Evolutionary conservation across 495 filamentous ascomycete species (phyloP).

Genomic region (Barbatosphaeria neglecta): DNA sequence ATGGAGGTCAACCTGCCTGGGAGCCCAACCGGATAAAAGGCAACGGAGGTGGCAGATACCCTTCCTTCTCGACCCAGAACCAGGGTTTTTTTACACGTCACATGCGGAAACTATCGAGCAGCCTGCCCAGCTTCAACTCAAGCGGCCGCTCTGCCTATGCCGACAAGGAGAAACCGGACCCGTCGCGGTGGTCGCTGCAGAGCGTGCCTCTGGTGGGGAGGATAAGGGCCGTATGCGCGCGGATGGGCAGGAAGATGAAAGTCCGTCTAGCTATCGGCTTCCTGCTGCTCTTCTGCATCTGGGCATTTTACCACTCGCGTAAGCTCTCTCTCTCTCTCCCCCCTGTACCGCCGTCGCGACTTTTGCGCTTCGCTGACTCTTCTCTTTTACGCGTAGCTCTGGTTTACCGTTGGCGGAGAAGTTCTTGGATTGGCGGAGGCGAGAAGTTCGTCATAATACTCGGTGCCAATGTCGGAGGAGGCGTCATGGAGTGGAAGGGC

Average conservation of each 20-base stretch:
- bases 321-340: conserved; percentile 19
- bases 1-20: conserved; percentile 60
- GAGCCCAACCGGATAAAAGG: conserved; percentile 70
- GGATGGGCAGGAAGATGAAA: conserved; percentile 39
- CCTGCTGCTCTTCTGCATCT: conserved; percentile 47
- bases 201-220: conserved; percentile 28
- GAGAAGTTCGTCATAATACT: conserved; percentile 89
- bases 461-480: conserved; percentile 86
- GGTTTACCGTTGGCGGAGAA: conserved; percentile 36
- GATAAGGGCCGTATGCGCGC: conserved; percentile 19
- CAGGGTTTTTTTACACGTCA: conserved; percentile 71
- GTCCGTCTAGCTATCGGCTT: conserved; percentile 47
- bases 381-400: conserved; percentile 19
- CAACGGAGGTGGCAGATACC: conserved; percentile 53
- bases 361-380: conserved; percentile 3
- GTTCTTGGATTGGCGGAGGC: conserved; percentile 58
- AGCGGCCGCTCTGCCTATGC: conserved; percentile 31
- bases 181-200: conserved; percentile 24
- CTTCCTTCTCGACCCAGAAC: conserved; percentile 71
- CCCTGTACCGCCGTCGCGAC: too few species aligned
- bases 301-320: conserved; percentile 61
- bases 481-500: conserved; percentile 99
- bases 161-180: conserved; percentile 67
- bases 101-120: conserved; percentile 60
- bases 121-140: conserved; percentile 57